A percentile compares a stretch with the other conserved stretches of the same genome.
Conservation (phyloP, 208 protist genomes). For the Leishmania turanica region DNA sequence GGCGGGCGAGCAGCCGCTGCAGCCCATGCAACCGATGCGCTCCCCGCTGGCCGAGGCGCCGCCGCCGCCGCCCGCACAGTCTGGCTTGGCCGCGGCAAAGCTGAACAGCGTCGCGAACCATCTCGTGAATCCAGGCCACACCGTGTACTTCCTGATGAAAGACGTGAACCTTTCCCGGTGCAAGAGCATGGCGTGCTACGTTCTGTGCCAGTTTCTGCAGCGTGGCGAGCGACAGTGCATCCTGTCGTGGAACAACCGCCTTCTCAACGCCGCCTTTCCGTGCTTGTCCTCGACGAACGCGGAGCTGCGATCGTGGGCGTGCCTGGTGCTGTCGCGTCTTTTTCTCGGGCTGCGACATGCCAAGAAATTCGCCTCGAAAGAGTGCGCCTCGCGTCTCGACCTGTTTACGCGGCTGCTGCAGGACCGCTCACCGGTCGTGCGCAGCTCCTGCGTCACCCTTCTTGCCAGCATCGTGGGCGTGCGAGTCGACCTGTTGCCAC, state of each 20-base stretch:
- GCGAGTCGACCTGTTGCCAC: slow-evolving; percentile 52
- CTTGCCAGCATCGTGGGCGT: slow-evolving; percentile 79
- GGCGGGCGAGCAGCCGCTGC: slow-evolving; percentile 14
- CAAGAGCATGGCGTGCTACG: slow-evolving; percentile 94
- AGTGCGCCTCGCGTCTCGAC: slow-evolving; percentile 75
- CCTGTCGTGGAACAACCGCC: slow-evolving; percentile 79
- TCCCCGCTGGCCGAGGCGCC: neutral
- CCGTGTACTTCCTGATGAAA: slow-evolving; percentile 74
- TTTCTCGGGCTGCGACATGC: slow-evolving; percentile 74
- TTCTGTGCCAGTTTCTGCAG: slow-evolving; percentile 87
- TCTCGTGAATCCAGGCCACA: slow-evolving; percentile 24
- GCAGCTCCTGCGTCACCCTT: slow-evolving; percentile 86
- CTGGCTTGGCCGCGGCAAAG: slow-evolving; percentile 5
- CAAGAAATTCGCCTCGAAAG: slow-evolving; percentile 72
- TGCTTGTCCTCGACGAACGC: slow-evolving; percentile 60
- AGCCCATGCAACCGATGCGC: slow-evolving; percentile 9
- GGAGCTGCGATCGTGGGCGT: slow-evolving; percentile 86
- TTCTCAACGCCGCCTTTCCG: slow-evolving; percentile 80
- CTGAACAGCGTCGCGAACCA: slow-evolving; percentile 20
- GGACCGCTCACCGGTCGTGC: slow-evolving; percentile 86
- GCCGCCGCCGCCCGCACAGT: slow-evolving; percentile 1
- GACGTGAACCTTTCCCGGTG: slow-evolving; percentile 69
- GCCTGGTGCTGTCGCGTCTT: slow-evolving; percentile 76
- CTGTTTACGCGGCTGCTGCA: slow-evolving; percentile 78
- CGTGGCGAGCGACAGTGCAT: slow-evolving; percentile 70